Base-by-base conservation (phyloP, 2,329 filamentous ascomycete species). In the Pseudogymnoascus sp. region DNA sequence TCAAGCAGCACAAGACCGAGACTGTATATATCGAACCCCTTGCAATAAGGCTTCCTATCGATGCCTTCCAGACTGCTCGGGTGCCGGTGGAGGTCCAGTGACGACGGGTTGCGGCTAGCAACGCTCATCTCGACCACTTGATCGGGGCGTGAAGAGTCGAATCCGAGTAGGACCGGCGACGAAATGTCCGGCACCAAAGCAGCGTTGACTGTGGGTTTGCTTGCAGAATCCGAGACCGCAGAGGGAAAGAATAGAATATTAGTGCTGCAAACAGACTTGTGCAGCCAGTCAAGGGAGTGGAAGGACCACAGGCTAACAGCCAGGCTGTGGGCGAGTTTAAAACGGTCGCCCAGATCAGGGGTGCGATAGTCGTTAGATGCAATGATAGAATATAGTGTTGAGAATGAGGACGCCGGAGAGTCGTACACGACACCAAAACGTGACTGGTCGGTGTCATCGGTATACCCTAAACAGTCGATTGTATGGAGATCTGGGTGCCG, bases 201-300 rank as follows among this genome's bases (percentile, higher is more conserved):
- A 7, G 64, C 63, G 22, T 61, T 41, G 35, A 68, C 67, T 15
- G 68, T 67, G 2, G 64, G 61, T 25, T 61, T 53, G 3, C 62
- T 71, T 62, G 64, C 70, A 50, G 65, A 70, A 59, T 60, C 64
- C 11, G 62, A 69, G 65, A 72, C 69, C 20, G 72, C 71, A 0
- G 75, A 76, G 5, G 74, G 77, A 68, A 80, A 76, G 65, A 77
- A 76, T 20, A 77, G 68, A 30, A 78, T 71, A 60, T 76, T 76
- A 8, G 63, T 59, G 61, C 71, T 73, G 59, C 71, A 73, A 8
- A 77, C 67, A 1, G 73, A 73, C 64, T 78, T 77, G 66, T 77
- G 80, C 39, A 82, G 74, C 79, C 79, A 82, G 68, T 80, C 79
- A 37, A 82, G 75, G 1, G 78, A 78, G 66, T 82, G 80, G n/a